A percentile compares a stretch with the other conserved stretches of the same genome.
phyloP scores from a whole-genome alignment of 345 rosid genomes.

The Melastoma malabathricum region DNA sequence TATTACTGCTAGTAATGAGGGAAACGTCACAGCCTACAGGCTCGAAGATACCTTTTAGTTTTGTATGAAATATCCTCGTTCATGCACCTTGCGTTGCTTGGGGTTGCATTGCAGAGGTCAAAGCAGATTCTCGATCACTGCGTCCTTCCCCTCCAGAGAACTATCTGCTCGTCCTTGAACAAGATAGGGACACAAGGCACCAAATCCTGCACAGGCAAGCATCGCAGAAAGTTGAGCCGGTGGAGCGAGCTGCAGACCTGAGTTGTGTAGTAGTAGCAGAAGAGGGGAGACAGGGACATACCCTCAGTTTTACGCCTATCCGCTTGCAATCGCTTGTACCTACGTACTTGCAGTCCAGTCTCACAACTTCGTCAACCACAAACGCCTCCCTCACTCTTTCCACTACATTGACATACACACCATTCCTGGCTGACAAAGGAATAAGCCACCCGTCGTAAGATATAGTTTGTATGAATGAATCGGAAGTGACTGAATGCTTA shows the following conservation, averaged over 20 bases:
- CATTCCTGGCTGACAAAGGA: conserved; percentile 60
- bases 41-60: too few relatives aligned
- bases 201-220: conserved; percentile 45
- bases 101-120: too few relatives aligned
- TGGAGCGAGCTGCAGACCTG: background rate
- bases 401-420: conserved; percentile 74
- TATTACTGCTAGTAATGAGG: too few relatives aligned
- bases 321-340: conserved; percentile 78
- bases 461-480: background rate
- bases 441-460: background rate
- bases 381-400: conserved; percentile 60
- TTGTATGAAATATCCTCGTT: too few relatives aligned
- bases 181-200: conserved; percentile 74
- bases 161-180: conserved; percentile 78
- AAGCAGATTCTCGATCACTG: too few relatives aligned
- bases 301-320: conserved; percentile 73
- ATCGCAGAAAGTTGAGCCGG: background rate
- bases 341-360: conserved; percentile 66
- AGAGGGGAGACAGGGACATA: conserved; percentile 10
- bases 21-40: too few relatives aligned
- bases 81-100: too few relatives aligned
- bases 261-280: background rate
- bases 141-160: conserved; percentile 65
- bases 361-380: conserved; percentile 50
- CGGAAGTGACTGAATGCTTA: conserved; percentile 15